Conservation (phyloP, 306 rosid genomes). For the Prunus dulcis region DNA sequence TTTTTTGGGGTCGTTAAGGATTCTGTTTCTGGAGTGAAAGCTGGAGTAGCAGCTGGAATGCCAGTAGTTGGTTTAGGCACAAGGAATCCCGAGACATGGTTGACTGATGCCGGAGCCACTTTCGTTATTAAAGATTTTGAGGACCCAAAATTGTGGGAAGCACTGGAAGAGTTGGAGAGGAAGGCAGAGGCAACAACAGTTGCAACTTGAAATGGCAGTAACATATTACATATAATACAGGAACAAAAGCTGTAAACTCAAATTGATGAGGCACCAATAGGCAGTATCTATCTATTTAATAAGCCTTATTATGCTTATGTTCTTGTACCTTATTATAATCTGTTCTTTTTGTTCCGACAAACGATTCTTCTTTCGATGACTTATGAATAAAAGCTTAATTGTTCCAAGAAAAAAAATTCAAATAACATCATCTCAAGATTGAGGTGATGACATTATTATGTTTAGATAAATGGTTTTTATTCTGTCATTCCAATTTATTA, state of each 20-base stretch:
- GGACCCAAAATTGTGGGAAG: constrained; percentile 16
- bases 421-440: too few species aligned
- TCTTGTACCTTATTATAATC: background rate
- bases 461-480: too few species aligned
- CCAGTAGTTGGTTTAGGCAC: background rate
- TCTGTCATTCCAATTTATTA: too few species aligned
- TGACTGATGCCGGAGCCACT: constrained; percentile 9
- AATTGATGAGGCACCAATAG: too few species aligned
- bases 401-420: too few species aligned
- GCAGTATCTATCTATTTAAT: too few species aligned
- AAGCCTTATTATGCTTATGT: background rate
- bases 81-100: background rate
- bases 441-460: too few species aligned
- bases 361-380: background rate
- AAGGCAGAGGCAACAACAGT: background rate
- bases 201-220: background rate
- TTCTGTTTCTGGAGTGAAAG: background rate
- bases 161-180: constrained; percentile 1
- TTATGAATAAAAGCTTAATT: background rate
- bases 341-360: background rate
- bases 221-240: background rate
- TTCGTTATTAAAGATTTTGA: constrained; percentile 25
- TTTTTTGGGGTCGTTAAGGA: background rate
- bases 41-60: constrained; percentile 12
- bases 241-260: too few species aligned